Percentiles rank a stretch among this genome's conserved stretches.
Conservation (phyloP, 192 early-diverging fungal species). For the Dispira parvispora region DNA sequence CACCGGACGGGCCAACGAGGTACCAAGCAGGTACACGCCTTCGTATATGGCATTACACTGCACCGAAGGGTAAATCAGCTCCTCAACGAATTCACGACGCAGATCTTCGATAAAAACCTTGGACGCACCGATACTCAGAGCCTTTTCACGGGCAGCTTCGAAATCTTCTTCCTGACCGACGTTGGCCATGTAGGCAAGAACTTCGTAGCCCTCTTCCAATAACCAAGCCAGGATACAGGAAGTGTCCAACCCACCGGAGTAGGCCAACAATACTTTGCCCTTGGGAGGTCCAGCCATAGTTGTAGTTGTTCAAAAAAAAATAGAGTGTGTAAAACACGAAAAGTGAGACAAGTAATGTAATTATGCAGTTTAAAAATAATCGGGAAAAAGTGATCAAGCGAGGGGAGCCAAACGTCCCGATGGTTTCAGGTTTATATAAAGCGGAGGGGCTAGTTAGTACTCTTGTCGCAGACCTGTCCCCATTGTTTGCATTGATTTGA, state of each 20-base stretch:
- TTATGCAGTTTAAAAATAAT: no score
- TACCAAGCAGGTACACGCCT: slow-evolving; percentile 90
- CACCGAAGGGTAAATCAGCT: slow-evolving; percentile 81
- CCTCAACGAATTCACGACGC: slow-evolving; percentile 83
- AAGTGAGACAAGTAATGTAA: no score
- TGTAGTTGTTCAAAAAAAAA: no score
- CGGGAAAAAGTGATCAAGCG: no score
- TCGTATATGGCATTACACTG: slow-evolving; percentile 95
- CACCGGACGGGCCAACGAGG: slow-evolving; percentile 90
- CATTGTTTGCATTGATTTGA: no score
- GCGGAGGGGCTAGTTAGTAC: no score
- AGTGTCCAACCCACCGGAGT: slow-evolving; percentile 97
- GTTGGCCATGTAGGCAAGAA: slow-evolving; percentile 93
- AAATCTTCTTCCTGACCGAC: slow-evolving; percentile 99
- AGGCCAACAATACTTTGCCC: slow-evolving; percentile 82
- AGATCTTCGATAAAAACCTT: slow-evolving; percentile 96
- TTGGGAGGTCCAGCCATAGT: slow-evolving; percentile 38
- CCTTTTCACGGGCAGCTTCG: slow-evolving; percentile 83
- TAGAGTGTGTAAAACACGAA: no score
- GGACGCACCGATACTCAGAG: slow-evolving; percentile 77
- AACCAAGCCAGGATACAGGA: slow-evolving; percentile 99
- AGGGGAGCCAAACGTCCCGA: no score
- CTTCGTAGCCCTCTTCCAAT: slow-evolving; percentile 95
- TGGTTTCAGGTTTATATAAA: no score
- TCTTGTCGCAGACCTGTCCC: no score